Evolutionary conservation across 495 filamentous ascomycete genomes (phyloP).

Genomic region (Cercophora newfieldiana): DNA sequence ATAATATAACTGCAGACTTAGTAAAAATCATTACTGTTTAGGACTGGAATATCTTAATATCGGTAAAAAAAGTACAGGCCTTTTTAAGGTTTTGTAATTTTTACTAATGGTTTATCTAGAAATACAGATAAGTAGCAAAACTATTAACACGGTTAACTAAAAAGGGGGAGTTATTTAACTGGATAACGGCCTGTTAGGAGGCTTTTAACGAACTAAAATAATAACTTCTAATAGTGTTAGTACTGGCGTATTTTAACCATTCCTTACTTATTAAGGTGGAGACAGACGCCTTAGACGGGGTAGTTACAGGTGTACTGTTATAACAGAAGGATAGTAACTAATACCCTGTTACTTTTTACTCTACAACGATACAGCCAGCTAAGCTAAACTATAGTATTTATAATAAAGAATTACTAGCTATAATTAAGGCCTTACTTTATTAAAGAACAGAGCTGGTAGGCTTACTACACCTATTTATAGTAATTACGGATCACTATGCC

Average conservation of each 20-base stretch:
- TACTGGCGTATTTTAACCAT: too few species aligned
- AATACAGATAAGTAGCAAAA: neutral
- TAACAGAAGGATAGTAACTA: neutral
- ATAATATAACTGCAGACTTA: neutral
- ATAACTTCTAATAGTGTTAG: too few species aligned
- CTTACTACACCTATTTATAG: neutral
- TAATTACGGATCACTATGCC: neutral
- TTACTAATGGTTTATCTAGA: neutral
- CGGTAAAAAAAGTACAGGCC: neutral
- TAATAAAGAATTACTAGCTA: neutral
- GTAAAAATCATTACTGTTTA: neutral
- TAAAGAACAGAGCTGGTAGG: neutral
- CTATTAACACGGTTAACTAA: neutral
- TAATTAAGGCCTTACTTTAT: neutral
- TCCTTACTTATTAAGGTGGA: too few species aligned
- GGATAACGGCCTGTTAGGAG: too few species aligned
- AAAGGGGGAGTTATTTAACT: too few species aligned
- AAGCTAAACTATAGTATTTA: neutral
- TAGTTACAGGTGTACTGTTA: neutral
- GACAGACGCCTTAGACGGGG: too few species aligned
- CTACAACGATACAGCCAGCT: neutral
- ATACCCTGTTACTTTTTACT: neutral
- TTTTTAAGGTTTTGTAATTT: neutral
- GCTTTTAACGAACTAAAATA: too few species aligned
- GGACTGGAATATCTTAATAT: neutral